A percentile compares a stretch with the other conserved stretches of the same genome.
Conservation (phyloP, 208 protist species). For the Leishmania martiniquensis region DNA sequence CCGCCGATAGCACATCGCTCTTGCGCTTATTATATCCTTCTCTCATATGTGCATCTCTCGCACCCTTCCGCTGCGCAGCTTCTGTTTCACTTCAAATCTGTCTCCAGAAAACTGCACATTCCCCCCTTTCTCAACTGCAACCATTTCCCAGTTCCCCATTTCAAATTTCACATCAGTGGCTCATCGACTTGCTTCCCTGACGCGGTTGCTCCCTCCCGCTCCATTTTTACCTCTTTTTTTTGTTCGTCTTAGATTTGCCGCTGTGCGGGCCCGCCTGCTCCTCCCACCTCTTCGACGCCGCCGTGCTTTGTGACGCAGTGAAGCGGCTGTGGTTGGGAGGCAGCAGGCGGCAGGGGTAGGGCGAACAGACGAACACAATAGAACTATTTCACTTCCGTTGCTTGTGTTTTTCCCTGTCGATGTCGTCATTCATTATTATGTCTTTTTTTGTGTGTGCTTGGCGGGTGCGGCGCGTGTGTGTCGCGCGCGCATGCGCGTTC, state of each 20-base stretch:
- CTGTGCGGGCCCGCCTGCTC: neutral
- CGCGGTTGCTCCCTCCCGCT: neutral
- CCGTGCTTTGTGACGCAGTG: neutral
- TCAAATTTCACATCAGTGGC: neutral
- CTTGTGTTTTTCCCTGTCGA: neutral
- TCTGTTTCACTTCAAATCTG: neutral
- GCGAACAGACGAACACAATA: neutral
- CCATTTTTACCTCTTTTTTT: neutral
- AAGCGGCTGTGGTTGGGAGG: neutral
- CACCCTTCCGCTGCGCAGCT: neutral
- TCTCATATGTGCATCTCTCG: neutral
- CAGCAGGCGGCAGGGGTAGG: neutral
- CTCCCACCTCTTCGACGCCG: neutral
- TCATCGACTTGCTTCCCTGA: neutral
- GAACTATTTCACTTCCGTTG: constrained; percentile 4
- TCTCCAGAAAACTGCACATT: neutral
- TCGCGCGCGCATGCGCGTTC: neutral
- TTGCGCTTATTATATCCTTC: constrained; percentile 4
- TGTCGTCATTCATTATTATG: neutral
- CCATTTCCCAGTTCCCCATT: constrained; percentile 15
- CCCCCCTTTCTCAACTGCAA: neutral
- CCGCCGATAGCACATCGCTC: neutral
- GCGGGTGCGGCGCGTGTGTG: neutral
- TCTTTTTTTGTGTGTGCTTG: constrained; percentile 4
- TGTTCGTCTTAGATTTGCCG: neutral